A percentile compares a stretch with the other conserved stretches of the same genome.
Evolutionary conservation across 345 rosid genomes (phyloP).

Genomic region (Erucastrum elatum): DNA sequence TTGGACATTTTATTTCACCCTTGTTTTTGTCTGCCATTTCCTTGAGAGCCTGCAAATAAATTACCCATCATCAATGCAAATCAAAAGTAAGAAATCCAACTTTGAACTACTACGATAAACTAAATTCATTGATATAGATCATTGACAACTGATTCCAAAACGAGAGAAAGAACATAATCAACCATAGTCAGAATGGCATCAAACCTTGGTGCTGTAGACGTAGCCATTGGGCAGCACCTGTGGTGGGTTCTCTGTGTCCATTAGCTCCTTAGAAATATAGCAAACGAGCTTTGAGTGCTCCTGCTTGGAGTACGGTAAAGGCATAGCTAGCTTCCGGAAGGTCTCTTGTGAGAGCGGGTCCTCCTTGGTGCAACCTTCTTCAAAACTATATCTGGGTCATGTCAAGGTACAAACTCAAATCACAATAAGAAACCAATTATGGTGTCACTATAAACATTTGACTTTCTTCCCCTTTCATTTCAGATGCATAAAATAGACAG

Average conservation of each 20-base stretch:
- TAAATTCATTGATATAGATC: constrained; percentile 9
- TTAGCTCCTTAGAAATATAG: constrained; percentile 90
- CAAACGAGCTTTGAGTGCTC: constrained; percentile 98
- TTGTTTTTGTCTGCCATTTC: constrained; percentile 84
- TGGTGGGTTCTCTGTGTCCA: constrained; percentile 99
- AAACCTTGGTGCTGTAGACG: constrained; percentile 96
- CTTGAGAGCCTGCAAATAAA: constrained; percentile 73
- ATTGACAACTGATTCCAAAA: neutral
- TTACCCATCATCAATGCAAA: neutral
- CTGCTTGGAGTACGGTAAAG: constrained; percentile 92
- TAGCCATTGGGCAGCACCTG: constrained; percentile 96
- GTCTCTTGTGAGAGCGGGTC: constrained; percentile 94
- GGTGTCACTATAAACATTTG: neutral
- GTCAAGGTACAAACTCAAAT: constrained; percentile 43
- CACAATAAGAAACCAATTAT: neutral
- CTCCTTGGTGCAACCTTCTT: constrained; percentile 89
- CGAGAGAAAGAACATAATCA: neutral
- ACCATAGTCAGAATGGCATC: neutral
- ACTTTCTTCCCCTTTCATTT: constrained; percentile 8
- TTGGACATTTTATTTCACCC: constrained; percentile 83
- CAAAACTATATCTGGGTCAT: constrained; percentile 65
- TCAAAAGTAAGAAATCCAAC: neutral
- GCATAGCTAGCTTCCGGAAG: constrained; percentile 82
- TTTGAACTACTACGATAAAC: neutral
- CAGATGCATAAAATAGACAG: constrained; percentile 11